Evolutionary conservation across 495 filamentous ascomycete species (phyloP).

Genomic region (Lophium mytilinum): DNA sequence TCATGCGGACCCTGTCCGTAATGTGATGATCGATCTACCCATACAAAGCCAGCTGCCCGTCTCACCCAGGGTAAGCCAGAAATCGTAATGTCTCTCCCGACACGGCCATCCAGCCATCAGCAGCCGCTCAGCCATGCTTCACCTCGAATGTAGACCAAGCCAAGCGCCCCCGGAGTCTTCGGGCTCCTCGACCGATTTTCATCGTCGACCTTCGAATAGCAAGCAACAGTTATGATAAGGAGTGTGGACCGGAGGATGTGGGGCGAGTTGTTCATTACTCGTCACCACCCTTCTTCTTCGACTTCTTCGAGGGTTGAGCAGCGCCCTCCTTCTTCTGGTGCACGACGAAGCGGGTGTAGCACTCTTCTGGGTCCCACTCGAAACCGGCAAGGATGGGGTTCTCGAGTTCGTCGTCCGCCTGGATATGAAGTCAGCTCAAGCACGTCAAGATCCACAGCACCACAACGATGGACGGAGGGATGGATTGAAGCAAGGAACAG

Average conservation of each 20-base stretch:
- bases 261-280: constrained; percentile 27
- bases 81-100: not conserved
- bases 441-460: not conserved
- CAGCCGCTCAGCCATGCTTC: not conserved
- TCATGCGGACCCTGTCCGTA: not conserved
- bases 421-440: constrained; percentile 1
- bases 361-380: constrained; percentile 90
- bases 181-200: constrained; percentile 12
- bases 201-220: constrained; percentile 7
- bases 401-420: constrained; percentile 86
- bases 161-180: not conserved
- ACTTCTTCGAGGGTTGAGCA: constrained; percentile 40
- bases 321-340: constrained; percentile 68
- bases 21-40: not conserved
- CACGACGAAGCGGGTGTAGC: constrained; percentile 62
- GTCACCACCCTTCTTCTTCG: constrained; percentile 55
- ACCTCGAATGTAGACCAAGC: not conserved
- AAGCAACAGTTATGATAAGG: constrained; percentile 12
- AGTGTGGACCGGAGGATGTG: constrained; percentile 13
- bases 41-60: not conserved
- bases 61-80: not conserved
- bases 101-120: not conserved
- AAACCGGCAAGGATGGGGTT: constrained; percentile 79
- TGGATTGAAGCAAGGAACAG: not conserved
- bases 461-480: not conserved